Conservation (phyloP, 768 basidiomycete species). For the Boletellus sp. region DNA sequence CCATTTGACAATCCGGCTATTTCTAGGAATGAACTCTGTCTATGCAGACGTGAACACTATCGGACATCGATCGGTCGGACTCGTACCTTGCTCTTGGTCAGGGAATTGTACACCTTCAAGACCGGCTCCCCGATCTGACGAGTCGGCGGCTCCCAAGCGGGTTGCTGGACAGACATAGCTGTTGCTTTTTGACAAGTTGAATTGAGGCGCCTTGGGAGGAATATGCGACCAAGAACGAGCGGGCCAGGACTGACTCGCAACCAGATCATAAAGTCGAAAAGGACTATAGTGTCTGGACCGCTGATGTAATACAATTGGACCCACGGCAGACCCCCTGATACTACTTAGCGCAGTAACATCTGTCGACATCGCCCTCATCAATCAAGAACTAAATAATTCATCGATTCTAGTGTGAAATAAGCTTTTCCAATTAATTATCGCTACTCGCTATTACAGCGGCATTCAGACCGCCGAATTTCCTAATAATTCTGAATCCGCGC, state of each 20-base stretch:
- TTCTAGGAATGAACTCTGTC: conserved; percentile 72
- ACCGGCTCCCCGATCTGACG: conserved; percentile 43
- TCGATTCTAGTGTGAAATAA: neutral
- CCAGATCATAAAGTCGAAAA: conserved; percentile 21
- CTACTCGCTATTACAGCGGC: neutral
- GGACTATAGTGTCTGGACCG: neutral
- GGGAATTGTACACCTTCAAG: conserved; percentile 82
- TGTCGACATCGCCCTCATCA: too few relatives aligned
- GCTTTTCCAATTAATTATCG: neutral
- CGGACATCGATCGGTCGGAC: conserved; percentile 13
- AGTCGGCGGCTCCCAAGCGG: conserved; percentile 44
- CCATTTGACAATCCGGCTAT: conserved; percentile 85
- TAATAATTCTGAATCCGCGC: too few relatives aligned
- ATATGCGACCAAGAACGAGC: conserved; percentile 6
- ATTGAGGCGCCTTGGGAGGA: conserved; percentile 1
- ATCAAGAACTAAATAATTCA: too few relatives aligned
- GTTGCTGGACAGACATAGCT: conserved; percentile 58
- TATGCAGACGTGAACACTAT: conserved; percentile 28
- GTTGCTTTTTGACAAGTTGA: conserved; percentile 2
- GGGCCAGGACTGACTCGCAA: conserved; percentile 13
- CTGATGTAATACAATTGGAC: conserved; percentile 26
- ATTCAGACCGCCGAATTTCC: too few relatives aligned
- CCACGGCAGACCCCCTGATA: too few relatives aligned
- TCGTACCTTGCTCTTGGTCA: conserved; percentile 84
- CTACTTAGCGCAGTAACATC: too few relatives aligned